Percentiles rank a stretch among this genome's conserved stretches.
These are phyloP conservation scores for Mycena albidolilacea DNA, from an alignment of 768 basidiomycete genomes.

Conservation along the genomic window DNA sequence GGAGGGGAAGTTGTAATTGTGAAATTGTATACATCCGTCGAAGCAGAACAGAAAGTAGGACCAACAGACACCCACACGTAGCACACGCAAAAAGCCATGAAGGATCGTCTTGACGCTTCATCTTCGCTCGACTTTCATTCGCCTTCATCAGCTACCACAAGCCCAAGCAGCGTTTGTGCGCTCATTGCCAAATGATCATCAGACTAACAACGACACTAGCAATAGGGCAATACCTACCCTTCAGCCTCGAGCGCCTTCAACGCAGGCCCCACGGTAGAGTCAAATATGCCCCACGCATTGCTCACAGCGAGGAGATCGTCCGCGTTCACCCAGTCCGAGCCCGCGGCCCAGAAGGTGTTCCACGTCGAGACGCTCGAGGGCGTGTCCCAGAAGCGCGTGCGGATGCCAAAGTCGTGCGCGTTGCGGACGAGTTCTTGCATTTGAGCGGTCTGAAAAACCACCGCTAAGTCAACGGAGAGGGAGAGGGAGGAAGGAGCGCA, in stretches of 20 bases:
- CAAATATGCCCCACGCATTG: constrained; percentile 36
- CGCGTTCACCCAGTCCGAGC: constrained; percentile 47
- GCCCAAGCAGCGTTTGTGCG: no score
- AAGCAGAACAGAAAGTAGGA: no score
- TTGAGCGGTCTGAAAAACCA: constrained; percentile 36
- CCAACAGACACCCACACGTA: no score
- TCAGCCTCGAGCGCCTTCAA: background rate
- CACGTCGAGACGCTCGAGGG: constrained; percentile 40
- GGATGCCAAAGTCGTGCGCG: constrained; percentile 42
- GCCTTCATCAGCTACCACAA: no score
- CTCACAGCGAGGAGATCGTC: constrained; percentile 43
- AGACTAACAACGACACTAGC: no score
- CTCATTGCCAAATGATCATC: no score
- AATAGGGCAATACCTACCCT: no score
- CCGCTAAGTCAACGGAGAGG: background rate
- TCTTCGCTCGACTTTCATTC: no score
- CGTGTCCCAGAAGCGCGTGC: constrained; percentile 45
- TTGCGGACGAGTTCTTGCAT: constrained; percentile 41
- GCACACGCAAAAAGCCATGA: no score
- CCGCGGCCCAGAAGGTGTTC: constrained; percentile 41
- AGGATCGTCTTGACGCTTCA: no score
- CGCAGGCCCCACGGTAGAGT: background rate
- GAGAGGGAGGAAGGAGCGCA: no score
- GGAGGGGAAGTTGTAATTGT: constrained; percentile 33
- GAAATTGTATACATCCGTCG: no score